These are phyloP conservation scores for Sphaerobolus stellatus DNA, from an alignment of 1,284 basidiomycete species.

Conservation along the genomic window DNA sequence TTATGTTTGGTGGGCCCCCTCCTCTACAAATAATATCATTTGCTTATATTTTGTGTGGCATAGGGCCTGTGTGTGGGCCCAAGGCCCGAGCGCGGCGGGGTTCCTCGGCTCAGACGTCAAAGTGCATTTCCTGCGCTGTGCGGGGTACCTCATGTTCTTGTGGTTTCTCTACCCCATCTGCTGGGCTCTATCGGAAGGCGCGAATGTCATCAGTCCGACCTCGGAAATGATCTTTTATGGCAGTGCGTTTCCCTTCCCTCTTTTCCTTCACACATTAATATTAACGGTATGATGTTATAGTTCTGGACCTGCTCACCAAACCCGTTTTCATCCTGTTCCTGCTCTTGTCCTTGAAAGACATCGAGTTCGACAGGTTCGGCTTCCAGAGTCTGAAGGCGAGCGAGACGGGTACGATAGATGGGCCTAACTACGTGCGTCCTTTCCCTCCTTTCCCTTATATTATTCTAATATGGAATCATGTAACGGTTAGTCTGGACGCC, in stretches of 20 bases:
- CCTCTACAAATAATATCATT: neutral
- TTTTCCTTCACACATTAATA: neutral
- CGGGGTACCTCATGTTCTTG: constrained; percentile 46
- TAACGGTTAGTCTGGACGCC: no score
- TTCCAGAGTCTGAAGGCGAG: constrained; percentile 14
- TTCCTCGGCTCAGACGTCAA: constrained; percentile 37
- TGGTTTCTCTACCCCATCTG: constrained; percentile 51
- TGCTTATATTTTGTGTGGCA: neutral
- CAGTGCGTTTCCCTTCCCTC: constrained; percentile 9
- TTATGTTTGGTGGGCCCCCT: constrained; percentile 45
- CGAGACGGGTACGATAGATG: no score
- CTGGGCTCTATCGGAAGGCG: constrained; percentile 49
- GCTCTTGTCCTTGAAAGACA: constrained; percentile 28
- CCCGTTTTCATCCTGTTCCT: constrained; percentile 44
- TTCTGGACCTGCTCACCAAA: constrained; percentile 57
- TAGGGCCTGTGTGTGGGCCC: constrained; percentile 31
- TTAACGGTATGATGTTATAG: neutral
- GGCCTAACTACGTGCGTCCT: no score
- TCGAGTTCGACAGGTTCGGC: constrained; percentile 29
- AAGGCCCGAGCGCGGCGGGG: constrained; percentile 33
- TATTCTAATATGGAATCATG: no score
- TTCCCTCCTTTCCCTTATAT: no score
- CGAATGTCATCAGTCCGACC: constrained; percentile 44
- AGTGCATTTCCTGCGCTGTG: constrained; percentile 39
- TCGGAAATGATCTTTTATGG: constrained; percentile 59